Percentiles rank a stretch among this genome's conserved stretches.
Evolutionary conservation across 495 filamentous ascomycete genomes (phyloP).

Genomic region (Penicillium salamii): DNA sequence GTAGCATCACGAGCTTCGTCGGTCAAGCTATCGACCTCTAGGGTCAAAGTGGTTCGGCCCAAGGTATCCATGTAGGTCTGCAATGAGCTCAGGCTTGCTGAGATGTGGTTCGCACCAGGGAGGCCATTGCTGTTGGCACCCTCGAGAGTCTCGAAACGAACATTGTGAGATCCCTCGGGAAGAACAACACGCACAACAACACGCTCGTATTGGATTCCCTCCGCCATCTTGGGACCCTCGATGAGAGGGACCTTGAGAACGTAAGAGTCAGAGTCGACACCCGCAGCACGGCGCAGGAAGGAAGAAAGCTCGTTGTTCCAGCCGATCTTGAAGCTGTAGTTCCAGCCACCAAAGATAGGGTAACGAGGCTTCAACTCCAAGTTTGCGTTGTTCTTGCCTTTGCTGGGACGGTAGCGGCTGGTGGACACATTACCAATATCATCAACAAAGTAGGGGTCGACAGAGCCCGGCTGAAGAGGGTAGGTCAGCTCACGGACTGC

Average conservation of each 20-base stretch:
- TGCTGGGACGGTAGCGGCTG: constrained; percentile 77
- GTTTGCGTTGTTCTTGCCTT: constrained; percentile 64
- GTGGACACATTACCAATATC: constrained; percentile 97
- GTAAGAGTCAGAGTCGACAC: constrained; percentile 56
- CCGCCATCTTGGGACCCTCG: constrained; percentile 80
- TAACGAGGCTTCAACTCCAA: constrained; percentile 91
- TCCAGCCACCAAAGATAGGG: constrained; percentile 95
- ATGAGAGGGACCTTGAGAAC: constrained; percentile 95
- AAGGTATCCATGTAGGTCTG: constrained; percentile 93
- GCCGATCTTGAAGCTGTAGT: constrained; percentile 90
- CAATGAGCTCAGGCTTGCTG: constrained; percentile 57
- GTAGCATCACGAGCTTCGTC: constrained; percentile 83
- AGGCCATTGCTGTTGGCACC: constrained; percentile 37
- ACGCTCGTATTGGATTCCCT: constrained; percentile 82
- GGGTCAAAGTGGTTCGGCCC: constrained; percentile 77
- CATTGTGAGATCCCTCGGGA: constrained; percentile 88
- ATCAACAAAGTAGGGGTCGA: constrained; percentile 90
- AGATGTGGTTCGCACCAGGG: constrained; percentile 30
- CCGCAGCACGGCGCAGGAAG: constrained; percentile 63
- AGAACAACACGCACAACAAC: constrained; percentile 78
- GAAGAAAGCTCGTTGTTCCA: constrained; percentile 83
- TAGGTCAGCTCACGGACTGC: constrained; percentile 81
- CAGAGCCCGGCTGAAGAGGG: constrained; percentile 72
- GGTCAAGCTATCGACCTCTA: constrained; percentile 80
- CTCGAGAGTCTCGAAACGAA: constrained; percentile 42